Base-by-base conservation (phyloP, 768 basidiomycete species). In the Lepiota subincarnata region DNA sequence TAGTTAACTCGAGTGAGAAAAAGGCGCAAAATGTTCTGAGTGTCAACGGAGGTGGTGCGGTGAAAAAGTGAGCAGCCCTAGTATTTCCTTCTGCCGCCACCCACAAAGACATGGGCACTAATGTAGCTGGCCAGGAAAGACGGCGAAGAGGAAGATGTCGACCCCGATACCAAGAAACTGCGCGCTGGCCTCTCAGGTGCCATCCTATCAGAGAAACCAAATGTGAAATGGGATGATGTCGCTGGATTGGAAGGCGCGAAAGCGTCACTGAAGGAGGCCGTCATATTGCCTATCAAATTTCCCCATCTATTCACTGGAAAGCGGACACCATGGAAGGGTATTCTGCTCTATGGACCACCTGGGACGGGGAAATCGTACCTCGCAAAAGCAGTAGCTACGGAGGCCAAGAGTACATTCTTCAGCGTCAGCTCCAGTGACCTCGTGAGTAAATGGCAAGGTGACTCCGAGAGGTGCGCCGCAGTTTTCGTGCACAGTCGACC, bases 401-500 rank as follows among this genome's bases (percentile, higher is more conserved):
- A 99, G 70, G 94, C 97, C 49, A 98, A 98, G 74, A 94, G 94
- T 69, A 98, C 96, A 7, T 99, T 99, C 78, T 98, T 96, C 74
- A 92, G 88, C 59, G 93, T 99, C 56, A 92, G 89, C 64, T 93
- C 91, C 19, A 87, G 86, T 66, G 97, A 98, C 65, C 76, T 99
- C 51, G 97, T 98, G 51, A 95, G 92, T 69, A 99, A 98, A 68
- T 99, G 97, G 97, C 97, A 98, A 74, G 97, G 97, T 55, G 97
- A 99, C 70, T 95, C 92, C 3, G 96, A 98, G 73, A 77, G 96
- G 94, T 90, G 57, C 66, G 83, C 68, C 19, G 4, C 20, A n/a
- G 38, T 28, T 20, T 40, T 54, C n/a, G 49, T 22, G 10, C 34
- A n/a, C 41, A 22, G 19, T 24, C 5, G n/a, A 31, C 35, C 36